Conservation (phyloP, 805 yeast species). For the Yamadazyma tumulicola region DNA sequence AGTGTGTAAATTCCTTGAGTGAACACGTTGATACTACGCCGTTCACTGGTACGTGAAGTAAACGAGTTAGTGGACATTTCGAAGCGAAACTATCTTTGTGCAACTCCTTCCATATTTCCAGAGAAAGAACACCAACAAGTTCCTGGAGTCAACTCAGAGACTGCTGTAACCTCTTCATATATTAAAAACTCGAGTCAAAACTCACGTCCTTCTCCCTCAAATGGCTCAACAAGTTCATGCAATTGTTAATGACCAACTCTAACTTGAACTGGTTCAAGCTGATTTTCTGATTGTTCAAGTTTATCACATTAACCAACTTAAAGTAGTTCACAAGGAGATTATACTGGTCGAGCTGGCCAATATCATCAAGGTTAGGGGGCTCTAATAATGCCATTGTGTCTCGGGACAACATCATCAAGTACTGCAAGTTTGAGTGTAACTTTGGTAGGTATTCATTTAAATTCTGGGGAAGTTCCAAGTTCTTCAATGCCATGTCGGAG, state of each 20-base stretch:
- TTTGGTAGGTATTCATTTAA: neutral
- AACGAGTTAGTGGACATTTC: too few relatives aligned
- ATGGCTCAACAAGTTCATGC: constrained; percentile 6
- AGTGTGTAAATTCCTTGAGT: too few relatives aligned
- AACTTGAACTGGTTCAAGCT: constrained; percentile 6
- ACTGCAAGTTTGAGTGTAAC: neutral
- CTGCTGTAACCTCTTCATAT: too few relatives aligned
- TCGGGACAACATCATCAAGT: neutral
- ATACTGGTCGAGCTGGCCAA: constrained; percentile 1
- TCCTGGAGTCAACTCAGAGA: too few relatives aligned
- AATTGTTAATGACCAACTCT: constrained; percentile 5
- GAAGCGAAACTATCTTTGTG: too few relatives aligned
- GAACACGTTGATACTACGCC: too few relatives aligned
- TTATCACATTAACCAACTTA: constrained; percentile 6
- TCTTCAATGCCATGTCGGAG: too few relatives aligned
- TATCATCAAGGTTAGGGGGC: neutral
- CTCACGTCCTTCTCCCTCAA: constrained; percentile 1
- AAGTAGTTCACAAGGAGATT: constrained; percentile 6
- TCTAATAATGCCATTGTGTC: neutral
- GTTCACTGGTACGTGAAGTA: too few relatives aligned
- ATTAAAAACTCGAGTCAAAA: neutral
- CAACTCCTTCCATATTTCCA: too few relatives aligned
- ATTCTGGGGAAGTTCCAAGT: neutral
- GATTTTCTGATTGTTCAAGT: constrained; percentile 2
- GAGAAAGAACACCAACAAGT: too few relatives aligned